These are phyloP conservation scores for Dictyostelium purpureum DNA, from an alignment of 78 protist genomes.

Conservation along the genomic window DNA sequence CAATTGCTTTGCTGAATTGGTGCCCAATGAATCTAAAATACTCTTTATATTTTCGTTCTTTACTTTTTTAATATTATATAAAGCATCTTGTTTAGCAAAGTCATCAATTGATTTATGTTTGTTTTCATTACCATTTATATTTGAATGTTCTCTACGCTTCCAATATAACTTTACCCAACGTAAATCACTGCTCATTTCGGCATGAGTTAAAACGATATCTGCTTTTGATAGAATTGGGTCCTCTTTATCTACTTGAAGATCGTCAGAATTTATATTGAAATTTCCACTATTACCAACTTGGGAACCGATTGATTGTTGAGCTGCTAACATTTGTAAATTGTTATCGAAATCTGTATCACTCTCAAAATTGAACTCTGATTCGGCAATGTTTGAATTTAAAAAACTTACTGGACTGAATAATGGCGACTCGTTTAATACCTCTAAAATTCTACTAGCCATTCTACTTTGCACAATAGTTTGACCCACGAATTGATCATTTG, in stretches of 20 bases:
- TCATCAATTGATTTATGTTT: not conserved
- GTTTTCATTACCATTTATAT: not conserved
- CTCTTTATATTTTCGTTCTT: not conserved
- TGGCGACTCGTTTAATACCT: constrained; percentile 15
- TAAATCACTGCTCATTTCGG: constrained; percentile 23
- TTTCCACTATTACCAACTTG: not conserved
- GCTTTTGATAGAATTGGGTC: constrained; percentile 24
- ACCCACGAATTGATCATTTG: not conserved
- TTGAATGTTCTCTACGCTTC: constrained; percentile 18
- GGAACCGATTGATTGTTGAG: not conserved
- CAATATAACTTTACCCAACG: constrained; percentile 63
- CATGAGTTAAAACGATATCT: constrained; percentile 7
- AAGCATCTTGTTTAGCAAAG: not conserved
- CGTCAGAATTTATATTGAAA: not conserved
- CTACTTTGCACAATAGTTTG: constrained; percentile 47
- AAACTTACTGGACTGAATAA: not conserved
- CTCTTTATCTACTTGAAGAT: not conserved
- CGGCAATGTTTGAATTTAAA: not conserved
- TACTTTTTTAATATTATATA: not conserved
- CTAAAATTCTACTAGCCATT: constrained; percentile 9
- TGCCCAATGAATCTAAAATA: not conserved
- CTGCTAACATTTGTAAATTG: not conserved
- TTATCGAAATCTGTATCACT: not conserved
- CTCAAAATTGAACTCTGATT: not conserved
- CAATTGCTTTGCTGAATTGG: constrained; percentile 5